phyloP scores from a whole-genome alignment of 352 stramenopile genomes.

The Phytophthora boehmeriae region DNA sequence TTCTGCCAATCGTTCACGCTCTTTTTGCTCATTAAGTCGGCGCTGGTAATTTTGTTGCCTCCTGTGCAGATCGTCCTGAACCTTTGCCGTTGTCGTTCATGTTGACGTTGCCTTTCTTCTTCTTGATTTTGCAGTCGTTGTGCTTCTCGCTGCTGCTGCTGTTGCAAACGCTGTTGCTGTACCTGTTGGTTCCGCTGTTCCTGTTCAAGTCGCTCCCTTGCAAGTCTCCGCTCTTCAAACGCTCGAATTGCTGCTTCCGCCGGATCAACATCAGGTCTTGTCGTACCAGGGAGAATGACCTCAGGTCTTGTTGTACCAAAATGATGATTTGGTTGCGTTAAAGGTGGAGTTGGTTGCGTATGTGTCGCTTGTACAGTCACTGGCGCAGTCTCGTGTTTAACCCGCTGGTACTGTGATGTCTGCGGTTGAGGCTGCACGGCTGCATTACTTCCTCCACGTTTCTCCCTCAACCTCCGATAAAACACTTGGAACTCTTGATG shows the following conservation, averaged over 20 bases:
- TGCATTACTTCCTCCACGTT: slow-evolving; percentile 9
- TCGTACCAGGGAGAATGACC: not conserved
- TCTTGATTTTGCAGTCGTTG: slow-evolving; percentile 19
- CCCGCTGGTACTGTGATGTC: slow-evolving; percentile 6
- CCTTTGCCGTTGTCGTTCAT: slow-evolving; percentile 30
- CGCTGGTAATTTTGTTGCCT: slow-evolving; percentile 38
- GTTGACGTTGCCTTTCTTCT: slow-evolving; percentile 13
- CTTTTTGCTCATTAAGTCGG: slow-evolving; percentile 24
- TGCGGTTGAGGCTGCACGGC: slow-evolving; percentile 11
- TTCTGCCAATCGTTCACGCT: slow-evolving; percentile 33
- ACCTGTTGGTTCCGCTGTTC: slow-evolving; percentile 11
- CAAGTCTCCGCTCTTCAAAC: slow-evolving; percentile 40
- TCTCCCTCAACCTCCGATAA: slow-evolving; percentile 48
- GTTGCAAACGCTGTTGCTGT: slow-evolving; percentile 22
- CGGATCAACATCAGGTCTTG: slow-evolving; percentile 7
- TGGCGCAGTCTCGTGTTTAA: slow-evolving; percentile 29
- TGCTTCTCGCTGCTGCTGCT: slow-evolving; percentile 3
- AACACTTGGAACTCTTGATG: slow-evolving; percentile 72
- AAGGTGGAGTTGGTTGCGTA: not conserved
- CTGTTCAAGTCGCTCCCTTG: slow-evolving; percentile 29
- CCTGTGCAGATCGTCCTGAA: slow-evolving; percentile 26
- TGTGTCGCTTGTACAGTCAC: slow-evolving; percentile 5
- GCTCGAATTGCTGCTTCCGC: slow-evolving; percentile 30
- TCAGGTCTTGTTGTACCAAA: not conserved
- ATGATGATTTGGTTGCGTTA: slow-evolving; percentile 1